Evolutionary conservation across 176 grass and related monocot species (phyloP).

Genomic region (Puya raimondii): DNA sequence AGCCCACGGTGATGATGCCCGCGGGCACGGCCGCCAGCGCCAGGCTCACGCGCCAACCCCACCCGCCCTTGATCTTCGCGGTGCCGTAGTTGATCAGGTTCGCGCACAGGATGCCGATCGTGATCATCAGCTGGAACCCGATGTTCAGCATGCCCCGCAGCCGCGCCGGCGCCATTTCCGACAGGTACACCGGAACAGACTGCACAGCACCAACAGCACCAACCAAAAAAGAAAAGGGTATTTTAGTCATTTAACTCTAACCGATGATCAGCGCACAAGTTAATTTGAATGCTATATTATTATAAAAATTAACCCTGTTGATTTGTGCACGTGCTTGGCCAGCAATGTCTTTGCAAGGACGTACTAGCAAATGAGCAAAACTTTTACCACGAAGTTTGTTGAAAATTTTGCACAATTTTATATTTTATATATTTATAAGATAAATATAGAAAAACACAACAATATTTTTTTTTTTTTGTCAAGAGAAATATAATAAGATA

Average conservation of each 20-base stretch:
- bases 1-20: conserved; percentile 32
- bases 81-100: conserved; percentile 45
- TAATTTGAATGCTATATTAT: not conserved
- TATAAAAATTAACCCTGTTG: too few species aligned
- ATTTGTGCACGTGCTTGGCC: too few species aligned
- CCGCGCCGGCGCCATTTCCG: conserved; percentile 45
- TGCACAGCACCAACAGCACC: conserved; percentile 14
- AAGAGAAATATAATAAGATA: too few species aligned
- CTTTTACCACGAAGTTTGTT: too few species aligned
- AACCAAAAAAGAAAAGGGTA: not conserved
- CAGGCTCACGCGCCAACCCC: conserved; percentile 41
- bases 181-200: conserved; percentile 46
- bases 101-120: conserved; percentile 36
- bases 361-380: too few species aligned
- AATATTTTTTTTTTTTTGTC: too few species aligned
- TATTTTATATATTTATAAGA: too few species aligned
- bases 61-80: conserved; percentile 37
- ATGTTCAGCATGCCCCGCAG: conserved; percentile 48
- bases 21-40: conserved; percentile 39
- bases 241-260: not conserved
- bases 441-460: too few species aligned
- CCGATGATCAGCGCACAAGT: not conserved
- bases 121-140: conserved; percentile 49
- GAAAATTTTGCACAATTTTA: too few species aligned
- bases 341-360: too few species aligned